Base-by-base conservation (phyloP, 257 asterid species). In the Verbena officinalis region DNA sequence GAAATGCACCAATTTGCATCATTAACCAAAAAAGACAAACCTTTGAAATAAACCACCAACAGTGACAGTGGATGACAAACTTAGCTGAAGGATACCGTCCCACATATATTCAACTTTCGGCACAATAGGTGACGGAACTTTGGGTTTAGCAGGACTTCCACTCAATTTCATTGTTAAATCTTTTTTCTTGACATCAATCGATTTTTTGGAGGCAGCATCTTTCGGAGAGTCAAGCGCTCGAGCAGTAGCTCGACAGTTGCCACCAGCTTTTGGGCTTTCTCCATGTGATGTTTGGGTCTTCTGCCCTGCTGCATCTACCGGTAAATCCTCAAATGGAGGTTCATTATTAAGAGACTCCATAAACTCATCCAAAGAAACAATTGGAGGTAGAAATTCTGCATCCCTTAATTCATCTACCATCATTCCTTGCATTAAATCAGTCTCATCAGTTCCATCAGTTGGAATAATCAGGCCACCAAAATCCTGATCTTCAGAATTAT, bases 261-360 rank as follows among this genome's bases (percentile, higher is more conserved):
- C 69, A 44, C 38, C 73, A 62, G 48, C 66, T 16, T 77, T 80
- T 1, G 80, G 61, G 50, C 81, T 83, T 24, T 74, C 90, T 52
- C 74, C 80, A 3, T 62, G 80, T 9, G 75, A 15, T 17, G 21
- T 45, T 30, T 77, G 74, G 12, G 65, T 42, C 49, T 77, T 73
- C 58, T 24, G 71, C 38, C 20, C 20, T 3, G 22, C 79, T 33
- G 82, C 80, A 74, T 80, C 84, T 9, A 66, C 85, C 15, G 91
- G 81, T 71, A 90, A 64, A 63, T 75, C 70, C 36, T 86, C 95
- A 58, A 94, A 90, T 6, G 97, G 99, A 67, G 99, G 98, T 66
- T 94, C 99, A 60, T 92, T 69, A 69, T 94, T 69, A 20, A 90
- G 98, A 70, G 96, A 94, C 73, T 94, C 99, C 99, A 94, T 88